A percentile compares a stretch with the other conserved stretches of the same genome.
Evolutionary conservation across 2,329 filamentous ascomycete genomes (phyloP).

Genomic region (Hirsutella rhossiliensis): DNA sequence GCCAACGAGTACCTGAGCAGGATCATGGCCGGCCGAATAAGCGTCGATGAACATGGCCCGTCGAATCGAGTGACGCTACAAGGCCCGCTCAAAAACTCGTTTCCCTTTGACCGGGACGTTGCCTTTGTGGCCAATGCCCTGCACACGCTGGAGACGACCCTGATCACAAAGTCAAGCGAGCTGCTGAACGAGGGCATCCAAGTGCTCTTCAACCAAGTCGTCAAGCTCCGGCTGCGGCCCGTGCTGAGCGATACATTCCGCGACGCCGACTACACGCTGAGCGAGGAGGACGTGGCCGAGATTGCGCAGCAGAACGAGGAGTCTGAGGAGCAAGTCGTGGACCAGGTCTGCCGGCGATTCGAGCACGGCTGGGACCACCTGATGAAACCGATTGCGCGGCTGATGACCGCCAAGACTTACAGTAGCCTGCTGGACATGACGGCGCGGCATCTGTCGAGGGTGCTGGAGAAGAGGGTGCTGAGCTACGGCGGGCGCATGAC

Average conservation of each 20-base stretch:
- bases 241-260: conserved; percentile 83
- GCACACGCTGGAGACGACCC: conserved; percentile 55
- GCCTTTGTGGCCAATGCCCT: conserved; percentile 57
- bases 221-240: conserved; percentile 73
- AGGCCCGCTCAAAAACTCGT: conserved; percentile 47
- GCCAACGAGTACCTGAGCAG: conserved; percentile 82
- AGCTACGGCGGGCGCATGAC: conserved; percentile 68
- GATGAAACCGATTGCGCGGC: conserved; percentile 70
- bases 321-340: conserved; percentile 41
- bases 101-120: conserved; percentile 71
- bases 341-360: conserved; percentile 68
- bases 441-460: conserved; percentile 59
- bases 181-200: conserved; percentile 74
- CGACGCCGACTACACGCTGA: conserved; percentile 73
- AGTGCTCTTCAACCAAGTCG: conserved; percentile 77
- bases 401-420: conserved; percentile 70
- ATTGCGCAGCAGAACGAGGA: conserved; percentile 41
- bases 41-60: conserved; percentile 26
- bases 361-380: conserved; percentile 76
- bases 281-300: conserved; percentile 48
- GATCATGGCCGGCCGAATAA: conserved; percentile 62
- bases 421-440: conserved; percentile 64
- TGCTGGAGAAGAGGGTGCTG: conserved; percentile 82
- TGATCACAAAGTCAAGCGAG: conserved; percentile 67
- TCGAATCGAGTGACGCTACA: conserved; percentile 21